phyloP scores from a whole-genome alignment of 192 early-diverging fungal species.

The Coemansia sp. region DNA sequence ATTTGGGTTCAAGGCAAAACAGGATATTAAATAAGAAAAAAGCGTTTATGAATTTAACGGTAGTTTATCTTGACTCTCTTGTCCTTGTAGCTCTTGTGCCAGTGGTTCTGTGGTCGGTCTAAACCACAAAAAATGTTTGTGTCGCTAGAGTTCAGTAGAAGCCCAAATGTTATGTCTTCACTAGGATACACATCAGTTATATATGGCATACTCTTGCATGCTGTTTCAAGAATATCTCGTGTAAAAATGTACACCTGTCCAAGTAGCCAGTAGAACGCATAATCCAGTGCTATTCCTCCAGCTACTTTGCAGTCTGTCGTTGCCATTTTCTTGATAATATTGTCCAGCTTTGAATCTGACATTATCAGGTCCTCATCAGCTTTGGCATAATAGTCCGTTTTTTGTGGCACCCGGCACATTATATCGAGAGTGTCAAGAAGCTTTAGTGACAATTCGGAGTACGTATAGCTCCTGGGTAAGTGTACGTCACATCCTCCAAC shows the following conservation, averaged over 20 bases:
- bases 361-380: background rate
- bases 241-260: background rate
- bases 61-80: background rate
- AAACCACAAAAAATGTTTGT: background rate
- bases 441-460: background rate
- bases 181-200: background rate
- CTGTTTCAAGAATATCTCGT: background rate
- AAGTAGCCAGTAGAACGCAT: background rate
- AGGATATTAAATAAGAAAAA: too few species aligned
- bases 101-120: background rate
- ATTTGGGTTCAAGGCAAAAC: too few species aligned
- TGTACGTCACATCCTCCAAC: background rate
- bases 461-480: background rate
- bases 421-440: background rate
- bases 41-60: background rate
- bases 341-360: background rate
- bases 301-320: background rate
- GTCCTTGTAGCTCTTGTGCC: constrained; percentile 5
- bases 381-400: background rate
- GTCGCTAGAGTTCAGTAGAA: background rate
- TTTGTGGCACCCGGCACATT: background rate
- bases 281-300: background rate
- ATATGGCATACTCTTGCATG: background rate
- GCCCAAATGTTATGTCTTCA: constrained; percentile 2
- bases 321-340: constrained; percentile 1